Evolutionary conservation across 345 rosid genomes (phyloP).

Genomic region (Streptanthus diversifolius): DNA sequence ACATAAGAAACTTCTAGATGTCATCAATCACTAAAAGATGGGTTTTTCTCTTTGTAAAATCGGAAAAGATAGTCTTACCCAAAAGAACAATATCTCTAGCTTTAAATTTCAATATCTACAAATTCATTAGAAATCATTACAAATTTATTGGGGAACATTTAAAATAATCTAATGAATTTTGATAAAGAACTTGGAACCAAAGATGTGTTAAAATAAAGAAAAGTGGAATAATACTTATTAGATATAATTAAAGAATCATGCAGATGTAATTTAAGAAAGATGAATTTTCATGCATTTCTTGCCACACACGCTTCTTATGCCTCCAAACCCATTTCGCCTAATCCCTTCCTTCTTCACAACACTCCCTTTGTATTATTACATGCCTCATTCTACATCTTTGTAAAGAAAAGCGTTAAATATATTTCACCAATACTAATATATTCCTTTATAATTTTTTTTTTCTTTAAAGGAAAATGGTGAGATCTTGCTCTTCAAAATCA

Average conservation of each 20-base stretch:
- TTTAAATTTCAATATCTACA: background rate
- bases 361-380: constrained; percentile 33
- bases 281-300: constrained; percentile 37
- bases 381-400: constrained; percentile 15
- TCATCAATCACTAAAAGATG: background rate
- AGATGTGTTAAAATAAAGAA: constrained; percentile 12
- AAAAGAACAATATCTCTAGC: background rate
- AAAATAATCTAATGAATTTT: background rate
- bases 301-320: constrained; percentile 40
- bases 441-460: background rate
- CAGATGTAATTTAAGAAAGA: constrained; percentile 27
- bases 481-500: constrained; percentile 33
- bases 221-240: background rate
- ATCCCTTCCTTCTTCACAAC: constrained; percentile 34
- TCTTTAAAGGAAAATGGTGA: constrained; percentile 26
- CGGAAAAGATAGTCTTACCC: background rate
- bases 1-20: background rate
- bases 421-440: background rate
- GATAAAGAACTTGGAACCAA: constrained; percentile 12
- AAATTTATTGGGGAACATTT: background rate
- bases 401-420: background rate
- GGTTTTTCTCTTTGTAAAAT: background rate
- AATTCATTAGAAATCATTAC: background rate
- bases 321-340: constrained; percentile 37
- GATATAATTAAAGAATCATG: constrained; percentile 24